These are phyloP conservation scores for Leccinum ochraceum DNA, from an alignment of 768 basidiomycete species.

Conservation along the genomic window DNA sequence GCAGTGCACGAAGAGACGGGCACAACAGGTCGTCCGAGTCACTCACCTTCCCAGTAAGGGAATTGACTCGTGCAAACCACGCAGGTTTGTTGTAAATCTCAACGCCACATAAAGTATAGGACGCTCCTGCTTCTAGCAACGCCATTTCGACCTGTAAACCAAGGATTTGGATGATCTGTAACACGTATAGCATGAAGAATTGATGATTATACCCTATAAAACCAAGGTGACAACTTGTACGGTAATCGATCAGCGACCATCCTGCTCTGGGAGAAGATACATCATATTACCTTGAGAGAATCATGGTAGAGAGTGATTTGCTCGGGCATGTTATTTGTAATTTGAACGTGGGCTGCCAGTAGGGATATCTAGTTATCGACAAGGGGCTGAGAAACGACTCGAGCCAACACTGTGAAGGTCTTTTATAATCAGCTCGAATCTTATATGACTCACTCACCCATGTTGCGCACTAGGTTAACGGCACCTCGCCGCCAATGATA, in stretches of 20 bases:
- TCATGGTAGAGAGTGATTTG: slow-evolving; percentile 42
- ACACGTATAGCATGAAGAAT: background rate
- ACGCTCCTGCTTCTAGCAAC: slow-evolving; percentile 51
- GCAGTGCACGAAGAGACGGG: too few species aligned
- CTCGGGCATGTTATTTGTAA: slow-evolving; percentile 17
- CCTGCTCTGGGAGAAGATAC: background rate
- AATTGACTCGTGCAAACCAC: slow-evolving; percentile 67
- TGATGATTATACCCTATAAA: slow-evolving; percentile 44
- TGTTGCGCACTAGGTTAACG: too few species aligned
- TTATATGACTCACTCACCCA: too few species aligned
- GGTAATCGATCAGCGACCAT: background rate
- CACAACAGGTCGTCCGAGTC: too few species aligned
- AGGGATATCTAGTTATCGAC: background rate
- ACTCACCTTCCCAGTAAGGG: slow-evolving; percentile 55
- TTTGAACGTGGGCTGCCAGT: background rate
- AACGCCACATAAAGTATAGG: slow-evolving; percentile 52
- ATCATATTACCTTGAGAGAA: slow-evolving; percentile 39
- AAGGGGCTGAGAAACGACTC: background rate
- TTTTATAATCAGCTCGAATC: too few species aligned
- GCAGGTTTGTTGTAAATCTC: slow-evolving; percentile 63
- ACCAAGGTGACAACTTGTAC: slow-evolving; percentile 52
- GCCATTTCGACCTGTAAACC: slow-evolving; percentile 53
- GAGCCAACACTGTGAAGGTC: background rate
- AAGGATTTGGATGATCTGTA: background rate
- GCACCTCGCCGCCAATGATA: background rate